Conservation (phyloP, 2,329 filamentous ascomycete genomes). For the Polychaeton citri region DNA sequence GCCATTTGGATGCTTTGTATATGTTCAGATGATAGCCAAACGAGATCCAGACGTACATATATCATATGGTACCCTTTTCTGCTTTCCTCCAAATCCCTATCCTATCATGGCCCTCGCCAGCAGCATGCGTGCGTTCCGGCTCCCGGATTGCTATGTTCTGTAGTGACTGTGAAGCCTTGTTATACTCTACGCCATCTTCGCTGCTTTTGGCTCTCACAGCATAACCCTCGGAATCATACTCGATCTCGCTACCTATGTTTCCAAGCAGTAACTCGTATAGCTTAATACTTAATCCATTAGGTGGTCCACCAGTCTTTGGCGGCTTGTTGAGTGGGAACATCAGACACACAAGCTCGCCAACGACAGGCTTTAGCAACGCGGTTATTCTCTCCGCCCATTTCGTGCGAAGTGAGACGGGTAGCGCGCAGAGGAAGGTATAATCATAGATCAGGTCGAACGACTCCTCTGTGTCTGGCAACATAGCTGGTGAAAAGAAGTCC, state of each 20-base stretch:
- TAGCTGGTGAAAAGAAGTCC: conserved; percentile 54
- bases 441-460: conserved; percentile 55
- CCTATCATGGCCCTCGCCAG: conserved; percentile 38
- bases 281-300: conserved; percentile 54
- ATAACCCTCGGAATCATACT: conserved; percentile 44
- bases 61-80: no score
- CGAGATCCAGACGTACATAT: no score
- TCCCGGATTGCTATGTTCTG: conserved; percentile 40
- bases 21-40: no score
- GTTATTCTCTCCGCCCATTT: conserved; percentile 44
- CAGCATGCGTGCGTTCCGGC: conserved; percentile 42
- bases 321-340: conserved; percentile 69
- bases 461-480: conserved; percentile 31
- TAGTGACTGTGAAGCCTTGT: conserved; percentile 29
- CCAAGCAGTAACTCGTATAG: conserved; percentile 61
- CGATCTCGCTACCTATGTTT: conserved; percentile 53
- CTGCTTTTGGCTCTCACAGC: conserved; percentile 24
- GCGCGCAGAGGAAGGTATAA: conserved; percentile 51
- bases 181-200: conserved; percentile 29
- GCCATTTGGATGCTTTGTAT: no score
- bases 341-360: conserved; percentile 48
- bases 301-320: conserved; percentile 52
- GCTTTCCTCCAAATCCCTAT: conserved; percentile 35
- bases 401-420: conserved; percentile 41
- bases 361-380: conserved; percentile 38